Base-by-base conservation (phyloP, 805 yeast species). In the Saturnispora gosingensis region DNA sequence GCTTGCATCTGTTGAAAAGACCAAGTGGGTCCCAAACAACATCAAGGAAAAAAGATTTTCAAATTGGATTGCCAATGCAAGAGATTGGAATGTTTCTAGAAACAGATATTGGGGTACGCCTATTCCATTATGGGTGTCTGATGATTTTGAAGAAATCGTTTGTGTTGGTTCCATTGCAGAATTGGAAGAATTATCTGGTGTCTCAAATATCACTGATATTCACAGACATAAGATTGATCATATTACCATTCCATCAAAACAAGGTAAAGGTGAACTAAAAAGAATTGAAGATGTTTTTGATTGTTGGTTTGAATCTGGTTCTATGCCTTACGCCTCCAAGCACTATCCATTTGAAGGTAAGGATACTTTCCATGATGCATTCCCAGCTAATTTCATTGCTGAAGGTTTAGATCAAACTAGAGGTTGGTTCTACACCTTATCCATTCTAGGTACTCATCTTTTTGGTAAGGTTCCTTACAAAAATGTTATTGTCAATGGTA, bases 21-120 rank as follows among this genome's bases (percentile, higher is more conserved):
- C 98, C 34, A 81, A 81, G 68, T 93, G 99, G 99, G 98, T 93
- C 60, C 99, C 99, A 56, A 72, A 72, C 53, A 78, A 75, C 61
- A 85, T 93, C 64, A 88, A 89, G 72, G 97, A 90, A 61, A 93
- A 93, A 72, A 82, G 99, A 71, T 93, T 93, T 65, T 81, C 95
- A 48, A 91, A 91, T 75, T 93, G 99, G 99, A 86, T 93, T 68
- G 88, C 93, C 60, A 91, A 90, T 64, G 99, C 99, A 48, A 87
- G 99, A 71, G 99, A 93, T 72, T 93, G 99, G 99, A 93, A 93
- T 67, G 80, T 93, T 57, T 89, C 97, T 25, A 86, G 99, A 79
- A 91, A 91, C 76, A 81, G 99, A 72, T 93, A 93, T 72, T 93
- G 99, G 99, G 99, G 99, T 75, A 93, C 98, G 30, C 99, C 99